phyloP scores from a whole-genome alignment of 2,329 filamentous ascomycete genomes.

The Blastomyces emzantsi region DNA sequence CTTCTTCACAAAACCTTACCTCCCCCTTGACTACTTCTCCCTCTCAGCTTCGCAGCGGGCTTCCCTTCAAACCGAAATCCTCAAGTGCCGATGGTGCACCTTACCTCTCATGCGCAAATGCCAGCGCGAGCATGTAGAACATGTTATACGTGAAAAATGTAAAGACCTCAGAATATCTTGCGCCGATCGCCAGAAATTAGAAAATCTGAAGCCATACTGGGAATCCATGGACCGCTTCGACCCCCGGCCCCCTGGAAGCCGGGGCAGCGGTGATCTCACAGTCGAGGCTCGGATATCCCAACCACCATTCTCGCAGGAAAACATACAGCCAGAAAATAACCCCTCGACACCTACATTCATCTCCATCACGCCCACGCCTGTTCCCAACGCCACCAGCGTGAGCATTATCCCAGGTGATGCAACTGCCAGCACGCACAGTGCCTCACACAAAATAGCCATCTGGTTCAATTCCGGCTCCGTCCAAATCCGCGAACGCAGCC shows the following conservation, averaged over 20 bases:
- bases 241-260: constrained; percentile 18
- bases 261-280: constrained; percentile 27
- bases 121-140: constrained; percentile 31
- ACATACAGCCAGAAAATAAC: constrained; percentile 1
- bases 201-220: constrained; percentile 22
- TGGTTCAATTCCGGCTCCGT: constrained; percentile 34
- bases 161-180: constrained; percentile 22
- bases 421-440: background rate
- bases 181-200: constrained; percentile 20
- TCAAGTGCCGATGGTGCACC: constrained; percentile 36
- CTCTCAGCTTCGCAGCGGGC: constrained; percentile 24
- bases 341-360: constrained; percentile 6
- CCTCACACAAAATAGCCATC: constrained; percentile 25
- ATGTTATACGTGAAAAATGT: constrained; percentile 27
- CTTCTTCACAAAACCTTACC: constrained; percentile 33
- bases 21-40: constrained; percentile 30
- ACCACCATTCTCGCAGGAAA: background rate
- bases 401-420: background rate
- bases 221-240: constrained; percentile 19
- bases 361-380: background rate
- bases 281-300: constrained; percentile 18
- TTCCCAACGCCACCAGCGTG: background rate
- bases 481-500: constrained; percentile 24
- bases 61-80: constrained; percentile 29
- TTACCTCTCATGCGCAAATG: constrained; percentile 31